Conservation (phyloP, 2,329 filamentous ascomycete species). For the Claviceps sp. region DNA sequence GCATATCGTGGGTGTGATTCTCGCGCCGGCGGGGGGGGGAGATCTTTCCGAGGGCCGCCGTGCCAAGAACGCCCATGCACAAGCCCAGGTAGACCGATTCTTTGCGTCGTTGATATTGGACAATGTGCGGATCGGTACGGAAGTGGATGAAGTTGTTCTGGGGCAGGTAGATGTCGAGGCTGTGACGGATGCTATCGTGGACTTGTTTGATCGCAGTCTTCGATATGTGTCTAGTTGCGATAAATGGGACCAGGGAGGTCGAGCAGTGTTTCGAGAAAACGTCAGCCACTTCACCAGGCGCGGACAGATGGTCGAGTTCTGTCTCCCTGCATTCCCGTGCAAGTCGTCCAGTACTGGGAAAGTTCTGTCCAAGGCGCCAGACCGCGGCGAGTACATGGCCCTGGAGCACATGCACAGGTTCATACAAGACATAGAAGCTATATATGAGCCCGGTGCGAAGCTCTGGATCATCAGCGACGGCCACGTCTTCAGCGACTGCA, state of each 20-base stretch:
- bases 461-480: constrained; percentile 27
- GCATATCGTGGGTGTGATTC: constrained; percentile 4
- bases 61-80: background rate
- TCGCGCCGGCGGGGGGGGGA: background rate
- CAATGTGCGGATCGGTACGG: background rate
- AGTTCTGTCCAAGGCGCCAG: constrained; percentile 18
- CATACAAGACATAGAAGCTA: constrained; percentile 13
- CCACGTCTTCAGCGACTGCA: constrained; percentile 28
- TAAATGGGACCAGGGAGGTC: constrained; percentile 12
- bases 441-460: constrained; percentile 20
- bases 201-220: constrained; percentile 14
- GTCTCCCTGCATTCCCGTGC: constrained; percentile 26
- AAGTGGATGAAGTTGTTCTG: background rate
- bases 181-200: constrained; percentile 7
- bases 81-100: constrained; percentile 3
- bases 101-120: constrained; percentile 4
- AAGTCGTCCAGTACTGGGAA: constrained; percentile 24
- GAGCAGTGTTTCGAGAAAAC: constrained; percentile 10
- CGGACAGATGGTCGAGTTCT: constrained; percentile 13
- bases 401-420: constrained; percentile 18
- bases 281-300: constrained; percentile 13
- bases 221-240: constrained; percentile 12
- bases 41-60: no score
- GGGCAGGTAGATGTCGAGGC: background rate
- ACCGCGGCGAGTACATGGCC: constrained; percentile 22